Percentiles rank a stretch among this genome's conserved stretches.
These are phyloP conservation scores for Cladosporium sp. DNA, from an alignment of 2,329 filamentous ascomycete genomes.

Conservation along the genomic window DNA sequence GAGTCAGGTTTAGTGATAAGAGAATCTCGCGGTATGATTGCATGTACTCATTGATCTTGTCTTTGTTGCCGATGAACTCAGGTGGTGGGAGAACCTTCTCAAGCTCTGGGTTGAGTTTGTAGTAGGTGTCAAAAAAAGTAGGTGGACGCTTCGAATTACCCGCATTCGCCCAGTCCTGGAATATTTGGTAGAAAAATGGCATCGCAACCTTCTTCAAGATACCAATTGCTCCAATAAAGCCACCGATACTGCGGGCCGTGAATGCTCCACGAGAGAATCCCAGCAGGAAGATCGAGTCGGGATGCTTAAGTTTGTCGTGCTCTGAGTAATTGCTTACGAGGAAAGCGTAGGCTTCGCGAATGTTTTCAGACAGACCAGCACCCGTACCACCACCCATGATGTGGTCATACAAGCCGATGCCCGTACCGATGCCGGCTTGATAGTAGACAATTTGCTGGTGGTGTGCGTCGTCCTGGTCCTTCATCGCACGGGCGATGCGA, in stretches of 20 bases:
- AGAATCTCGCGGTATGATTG: slow-evolving; percentile 30
- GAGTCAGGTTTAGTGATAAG: slow-evolving; percentile 26
- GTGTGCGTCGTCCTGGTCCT: slow-evolving; percentile 35
- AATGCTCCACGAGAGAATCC: slow-evolving; percentile 50
- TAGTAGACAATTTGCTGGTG: slow-evolving; percentile 43
- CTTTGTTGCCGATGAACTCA: slow-evolving; percentile 19
- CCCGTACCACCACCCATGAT: slow-evolving; percentile 37
- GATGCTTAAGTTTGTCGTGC: slow-evolving; percentile 28
- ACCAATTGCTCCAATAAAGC: slow-evolving; percentile 47
- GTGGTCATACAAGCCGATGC: slow-evolving; percentile 35
- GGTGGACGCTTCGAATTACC: slow-evolving; percentile 32
- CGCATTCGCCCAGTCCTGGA: slow-evolving; percentile 37
- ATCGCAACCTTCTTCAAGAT: slow-evolving; percentile 41
- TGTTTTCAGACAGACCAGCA: slow-evolving; percentile 44
- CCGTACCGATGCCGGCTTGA: slow-evolving; percentile 40
- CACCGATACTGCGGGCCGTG: slow-evolving; percentile 44
- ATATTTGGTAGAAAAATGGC: slow-evolving; percentile 38
- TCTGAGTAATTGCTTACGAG: slow-evolving; percentile 59
- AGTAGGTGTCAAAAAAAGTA: slow-evolving; percentile 33
- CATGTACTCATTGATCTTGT: slow-evolving; percentile 29
- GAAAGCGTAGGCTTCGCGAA: slow-evolving; percentile 64
- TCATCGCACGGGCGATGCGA: slow-evolving; percentile 37
- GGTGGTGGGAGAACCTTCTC: slow-evolving; percentile 26
- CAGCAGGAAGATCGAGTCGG: slow-evolving; percentile 48
- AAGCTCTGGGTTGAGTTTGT: slow-evolving; percentile 18